Evolutionary conservation across 2,329 filamentous ascomycete genomes (phyloP).

Genomic region (Colletotrichum sp.): DNA sequence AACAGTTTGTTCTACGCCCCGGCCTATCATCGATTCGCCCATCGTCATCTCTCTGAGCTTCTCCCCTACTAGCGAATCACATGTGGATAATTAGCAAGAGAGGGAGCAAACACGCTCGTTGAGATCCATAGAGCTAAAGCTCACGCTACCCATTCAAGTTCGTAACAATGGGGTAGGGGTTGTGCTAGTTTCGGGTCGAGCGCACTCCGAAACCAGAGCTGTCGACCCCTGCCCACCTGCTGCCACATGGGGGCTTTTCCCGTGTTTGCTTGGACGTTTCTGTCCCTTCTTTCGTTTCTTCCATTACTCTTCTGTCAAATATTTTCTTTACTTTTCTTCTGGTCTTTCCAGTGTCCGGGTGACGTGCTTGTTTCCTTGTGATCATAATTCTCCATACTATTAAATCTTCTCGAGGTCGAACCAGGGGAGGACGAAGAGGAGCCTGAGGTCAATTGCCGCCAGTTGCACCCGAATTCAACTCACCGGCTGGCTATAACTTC

Average conservation of each 20-base stretch:
- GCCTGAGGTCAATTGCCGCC: neutral
- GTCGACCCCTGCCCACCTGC: neutral
- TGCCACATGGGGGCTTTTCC: neutral
- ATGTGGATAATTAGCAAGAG: neutral
- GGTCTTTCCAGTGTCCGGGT: neutral
- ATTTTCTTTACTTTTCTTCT: neutral
- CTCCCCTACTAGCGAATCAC: neutral
- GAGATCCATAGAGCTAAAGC: neutral
- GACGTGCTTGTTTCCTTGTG: neutral
- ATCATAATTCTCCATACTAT: neutral
- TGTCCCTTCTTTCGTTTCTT: slow-evolving; percentile 12
- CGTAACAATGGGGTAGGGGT: neutral
- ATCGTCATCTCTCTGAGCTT: neutral
- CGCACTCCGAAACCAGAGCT: slow-evolving; percentile 17
- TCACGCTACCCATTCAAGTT: neutral
- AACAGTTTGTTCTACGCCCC: neutral
- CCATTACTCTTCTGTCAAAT: neutral
- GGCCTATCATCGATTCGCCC: neutral
- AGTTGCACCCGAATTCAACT: neutral
- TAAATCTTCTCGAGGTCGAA: neutral
- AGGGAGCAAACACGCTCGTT: neutral
- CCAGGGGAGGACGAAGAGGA: neutral
- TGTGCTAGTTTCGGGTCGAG: slow-evolving; percentile 16
- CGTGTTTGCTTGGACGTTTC: slow-evolving; percentile 1
- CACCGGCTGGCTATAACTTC: neutral